phyloP scores from a whole-genome alignment of 306 rosid genomes.

The Cucurbita pepo region DNA sequence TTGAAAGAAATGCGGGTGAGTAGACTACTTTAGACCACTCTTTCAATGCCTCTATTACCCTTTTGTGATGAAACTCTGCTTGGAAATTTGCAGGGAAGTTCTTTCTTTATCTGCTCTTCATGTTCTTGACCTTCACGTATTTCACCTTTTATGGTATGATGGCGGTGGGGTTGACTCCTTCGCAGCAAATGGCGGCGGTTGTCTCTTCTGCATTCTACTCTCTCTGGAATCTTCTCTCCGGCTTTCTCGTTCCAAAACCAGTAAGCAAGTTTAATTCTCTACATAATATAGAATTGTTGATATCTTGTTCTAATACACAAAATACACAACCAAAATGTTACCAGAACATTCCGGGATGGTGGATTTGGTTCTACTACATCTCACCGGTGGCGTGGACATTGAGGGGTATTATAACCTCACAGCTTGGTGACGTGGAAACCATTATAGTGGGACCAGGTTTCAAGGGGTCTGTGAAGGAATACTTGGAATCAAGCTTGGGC shows the following conservation, averaged over 20 bases:
- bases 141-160: constrained; percentile 93
- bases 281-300: too few relatives aligned
- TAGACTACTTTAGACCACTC: too few relatives aligned
- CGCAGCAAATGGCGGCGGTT: constrained; percentile 68
- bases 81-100: constrained; percentile 46
- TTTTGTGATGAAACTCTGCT: too few relatives aligned
- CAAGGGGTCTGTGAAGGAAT: constrained; percentile 56
- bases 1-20: constrained; percentile 39
- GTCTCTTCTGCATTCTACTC: constrained; percentile 92
- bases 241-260: constrained; percentile 76
- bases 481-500: constrained; percentile 40
- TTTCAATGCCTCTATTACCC: too few relatives aligned
- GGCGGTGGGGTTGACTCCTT: constrained; percentile 80
- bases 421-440: constrained; percentile 73
- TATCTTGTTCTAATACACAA: too few relatives aligned
- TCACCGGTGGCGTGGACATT: constrained; percentile 88
- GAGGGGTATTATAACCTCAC: constrained; percentile 67
- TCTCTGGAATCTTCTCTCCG: constrained; percentile 89
- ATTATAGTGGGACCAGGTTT: constrained; percentile 48
- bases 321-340: too few relatives aligned
- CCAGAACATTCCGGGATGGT: constrained; percentile 69
- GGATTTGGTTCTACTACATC: constrained; percentile 90
- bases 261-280: constrained; percentile 32
- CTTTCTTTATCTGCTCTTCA: constrained; percentile 52
- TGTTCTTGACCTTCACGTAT: constrained; percentile 92